Conservation (phyloP, 768 basidiomycete species). For the Pholiota molesta region DNA sequence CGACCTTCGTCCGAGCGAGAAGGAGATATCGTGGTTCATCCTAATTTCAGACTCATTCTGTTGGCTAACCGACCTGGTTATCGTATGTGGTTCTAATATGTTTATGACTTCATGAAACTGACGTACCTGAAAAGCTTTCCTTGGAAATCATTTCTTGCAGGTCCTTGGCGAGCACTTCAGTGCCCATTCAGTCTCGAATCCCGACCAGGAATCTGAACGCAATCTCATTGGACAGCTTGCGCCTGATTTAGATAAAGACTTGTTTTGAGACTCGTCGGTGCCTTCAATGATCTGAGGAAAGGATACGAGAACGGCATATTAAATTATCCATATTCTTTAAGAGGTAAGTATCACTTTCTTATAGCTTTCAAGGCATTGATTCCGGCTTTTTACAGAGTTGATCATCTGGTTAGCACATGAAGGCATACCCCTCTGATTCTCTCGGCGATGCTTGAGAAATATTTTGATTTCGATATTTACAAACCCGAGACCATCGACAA, state of each 20-base stretch:
- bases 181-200: conserved; percentile 66
- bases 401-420: conserved; percentile 68
- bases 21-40: conserved; percentile 62
- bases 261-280: conserved; percentile 58
- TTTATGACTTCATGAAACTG: neutral
- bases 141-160: conserved; percentile 74
- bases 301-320: conserved; percentile 60
- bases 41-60: conserved; percentile 63
- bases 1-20: conserved; percentile 46
- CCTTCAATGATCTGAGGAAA: conserved; percentile 63
- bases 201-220: conserved; percentile 66
- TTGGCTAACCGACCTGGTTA: conserved; percentile 72
- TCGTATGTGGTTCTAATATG: conserved; percentile 43
- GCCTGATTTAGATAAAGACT: conserved; percentile 59
- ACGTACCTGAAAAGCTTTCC: conserved; percentile 49
- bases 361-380: neutral
- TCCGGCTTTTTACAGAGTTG: conserved; percentile 43
- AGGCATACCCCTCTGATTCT: conserved; percentile 58
- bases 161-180: conserved; percentile 74
- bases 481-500: conserved; percentile 67
- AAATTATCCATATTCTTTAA: conserved; percentile 68
- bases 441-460: conserved; percentile 63
- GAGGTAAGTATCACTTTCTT: conserved; percentile 43
- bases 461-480: conserved; percentile 75
- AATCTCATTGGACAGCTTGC: conserved; percentile 62